A percentile compares a stretch with the other conserved stretches of the same genome.
phyloP scores from a whole-genome alignment of 331 rosid genomes.

The Erythrophleum ivorense region DNA sequence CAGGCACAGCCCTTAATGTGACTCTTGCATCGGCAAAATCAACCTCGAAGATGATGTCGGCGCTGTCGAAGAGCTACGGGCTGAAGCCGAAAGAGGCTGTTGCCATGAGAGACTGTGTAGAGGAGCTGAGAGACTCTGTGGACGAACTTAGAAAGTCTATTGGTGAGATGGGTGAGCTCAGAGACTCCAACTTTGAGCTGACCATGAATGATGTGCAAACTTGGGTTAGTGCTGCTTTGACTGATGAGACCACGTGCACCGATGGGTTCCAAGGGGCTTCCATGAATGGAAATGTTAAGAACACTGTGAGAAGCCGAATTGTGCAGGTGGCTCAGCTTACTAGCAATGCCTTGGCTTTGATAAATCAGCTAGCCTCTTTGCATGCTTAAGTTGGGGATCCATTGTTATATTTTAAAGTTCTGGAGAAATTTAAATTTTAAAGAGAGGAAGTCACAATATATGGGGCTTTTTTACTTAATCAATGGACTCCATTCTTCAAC shows the following conservation, averaged over 20 bases:
- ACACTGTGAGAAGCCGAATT: constrained; percentile 45
- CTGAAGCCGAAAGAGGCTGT: constrained; percentile 52
- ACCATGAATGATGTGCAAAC: constrained; percentile 73
- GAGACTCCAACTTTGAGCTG: constrained; percentile 37
- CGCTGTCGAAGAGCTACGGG: constrained; percentile 44
- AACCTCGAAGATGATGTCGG: constrained; percentile 45
- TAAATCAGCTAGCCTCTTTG: constrained; percentile 55
- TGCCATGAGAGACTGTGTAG: constrained; percentile 77
- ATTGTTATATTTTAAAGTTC: too few species aligned
- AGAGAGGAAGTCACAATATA: too few species aligned
- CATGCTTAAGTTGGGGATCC: background rate
- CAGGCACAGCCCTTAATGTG: constrained; percentile 62
- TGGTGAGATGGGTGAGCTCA: constrained; percentile 53
- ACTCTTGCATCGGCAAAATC: constrained; percentile 64
- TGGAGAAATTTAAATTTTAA: too few species aligned
- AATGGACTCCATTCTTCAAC: too few species aligned
- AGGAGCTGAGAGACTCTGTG: constrained; percentile 63
- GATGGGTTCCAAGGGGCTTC: constrained; percentile 65
- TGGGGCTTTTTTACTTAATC: too few species aligned
- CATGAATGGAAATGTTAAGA: constrained; percentile 47
- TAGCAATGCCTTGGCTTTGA: constrained; percentile 83
- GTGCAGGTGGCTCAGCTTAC: constrained; percentile 64
- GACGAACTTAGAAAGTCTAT: constrained; percentile 63
- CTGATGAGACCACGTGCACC: constrained; percentile 73
- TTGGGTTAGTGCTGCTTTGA: constrained; percentile 89